Percentiles rank a stretch among this genome's conserved stretches.
Evolutionary conservation across 169 alveolate genomes (phyloP).

Genomic region (Plasmodium falciparum): DNA sequence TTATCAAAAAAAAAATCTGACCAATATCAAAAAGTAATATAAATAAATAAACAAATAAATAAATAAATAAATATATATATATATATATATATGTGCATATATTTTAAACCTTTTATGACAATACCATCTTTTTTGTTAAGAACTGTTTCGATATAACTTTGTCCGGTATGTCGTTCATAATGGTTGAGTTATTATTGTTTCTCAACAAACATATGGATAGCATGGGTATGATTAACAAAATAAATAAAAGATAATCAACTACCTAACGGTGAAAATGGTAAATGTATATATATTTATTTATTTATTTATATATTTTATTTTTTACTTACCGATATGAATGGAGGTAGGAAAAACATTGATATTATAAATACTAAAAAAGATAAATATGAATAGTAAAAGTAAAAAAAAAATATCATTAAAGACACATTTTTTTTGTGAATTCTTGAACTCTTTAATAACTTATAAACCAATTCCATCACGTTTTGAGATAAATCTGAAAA

Average conservation of each 20-base stretch:
- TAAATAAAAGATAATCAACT: conserved; percentile 29
- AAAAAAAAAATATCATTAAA: conserved; percentile 38
- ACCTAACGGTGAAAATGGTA: conserved; percentile 4
- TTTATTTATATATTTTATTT: neutral
- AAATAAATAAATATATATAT: neutral
- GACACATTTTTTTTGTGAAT: conserved; percentile 62
- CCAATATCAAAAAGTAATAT: too few species aligned
- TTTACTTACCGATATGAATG: conserved; percentile 49
- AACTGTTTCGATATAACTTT: conserved; percentile 45
- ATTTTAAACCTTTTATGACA: neutral
- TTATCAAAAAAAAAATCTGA: conserved; percentile 32
- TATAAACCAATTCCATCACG: conserved; percentile 60
- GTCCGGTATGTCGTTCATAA: conserved; percentile 63
- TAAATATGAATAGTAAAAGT: conserved; percentile 46
- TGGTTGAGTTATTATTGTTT: conserved; percentile 47
- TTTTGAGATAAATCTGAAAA: conserved; percentile 42
- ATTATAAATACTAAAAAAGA: conserved; percentile 38
- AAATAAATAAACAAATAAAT: neutral
- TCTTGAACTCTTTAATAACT: conserved; percentile 47
- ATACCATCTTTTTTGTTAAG: conserved; percentile 40
- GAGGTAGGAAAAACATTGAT: conserved; percentile 34
- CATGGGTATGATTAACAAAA: conserved; percentile 30
- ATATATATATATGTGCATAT: neutral
- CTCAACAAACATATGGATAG: conserved; percentile 34
- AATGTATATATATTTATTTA: neutral